These are phyloP conservation scores for Centrapalus pauciflorus DNA, from an alignment of 129 eudicot genomes.

Conservation along the genomic window DNA sequence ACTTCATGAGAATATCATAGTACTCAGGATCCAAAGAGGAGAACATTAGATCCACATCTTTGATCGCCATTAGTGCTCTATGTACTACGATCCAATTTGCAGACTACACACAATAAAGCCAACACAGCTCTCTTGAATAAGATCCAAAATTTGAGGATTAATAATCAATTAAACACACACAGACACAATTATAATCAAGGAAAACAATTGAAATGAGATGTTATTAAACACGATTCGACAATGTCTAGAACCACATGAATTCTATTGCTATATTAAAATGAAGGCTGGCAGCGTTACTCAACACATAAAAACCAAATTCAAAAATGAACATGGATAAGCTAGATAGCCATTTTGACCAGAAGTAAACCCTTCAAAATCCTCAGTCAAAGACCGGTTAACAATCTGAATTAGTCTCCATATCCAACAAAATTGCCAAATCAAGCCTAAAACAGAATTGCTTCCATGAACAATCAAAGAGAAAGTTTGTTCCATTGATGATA, in stretches of 20 bases:
- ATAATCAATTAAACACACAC: background rate
- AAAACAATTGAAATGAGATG: background rate
- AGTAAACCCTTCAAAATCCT: too few species aligned
- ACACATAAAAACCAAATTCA: background rate
- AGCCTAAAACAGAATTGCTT: too few species aligned
- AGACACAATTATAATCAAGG: background rate
- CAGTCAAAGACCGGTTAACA: too few species aligned
- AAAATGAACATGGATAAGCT: background rate
- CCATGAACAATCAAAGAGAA: too few species aligned
- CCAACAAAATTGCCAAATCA: too few species aligned
- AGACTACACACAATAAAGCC: slow-evolving; percentile 43
- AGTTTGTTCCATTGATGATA: too few species aligned
- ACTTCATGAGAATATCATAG: slow-evolving; percentile 95
- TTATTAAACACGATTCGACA: background rate
- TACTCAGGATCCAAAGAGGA: slow-evolving; percentile 86
- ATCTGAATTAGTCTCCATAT: too few species aligned
- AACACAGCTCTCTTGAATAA: background rate
- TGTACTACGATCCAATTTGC: slow-evolving; percentile 96
- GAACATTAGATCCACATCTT: slow-evolving; percentile 77
- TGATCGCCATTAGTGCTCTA: slow-evolving; percentile 91
- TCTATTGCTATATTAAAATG: background rate
- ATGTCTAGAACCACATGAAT: too few species aligned
- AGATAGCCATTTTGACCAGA: too few species aligned
- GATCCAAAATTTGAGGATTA: background rate
- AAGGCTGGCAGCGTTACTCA: background rate